Evolutionary conservation across 108 stramenopile species (phyloP).

Genomic region (Fragilaria radians): DNA sequence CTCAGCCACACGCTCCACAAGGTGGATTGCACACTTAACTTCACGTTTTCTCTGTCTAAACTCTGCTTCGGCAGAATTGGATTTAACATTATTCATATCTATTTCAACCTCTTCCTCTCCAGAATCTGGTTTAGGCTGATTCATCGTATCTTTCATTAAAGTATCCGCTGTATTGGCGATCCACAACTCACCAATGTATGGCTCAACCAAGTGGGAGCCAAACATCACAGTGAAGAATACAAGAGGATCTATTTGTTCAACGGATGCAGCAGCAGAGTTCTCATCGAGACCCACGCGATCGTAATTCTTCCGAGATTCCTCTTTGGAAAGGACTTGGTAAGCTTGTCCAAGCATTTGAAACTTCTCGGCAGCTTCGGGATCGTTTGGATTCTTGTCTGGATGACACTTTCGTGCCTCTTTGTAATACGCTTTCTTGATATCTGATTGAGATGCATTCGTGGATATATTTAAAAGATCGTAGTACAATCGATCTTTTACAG

Average conservation of each 20-base stretch:
- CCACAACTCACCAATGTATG: conserved; percentile 79
- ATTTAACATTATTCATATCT: conserved; percentile 16
- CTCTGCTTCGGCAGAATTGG: conserved; percentile 24
- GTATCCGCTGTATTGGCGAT: conserved; percentile 78
- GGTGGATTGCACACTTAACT: conserved; percentile 62
- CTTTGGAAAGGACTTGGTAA: conserved; percentile 80
- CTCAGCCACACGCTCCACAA: conserved; percentile 41
- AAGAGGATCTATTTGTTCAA: conserved; percentile 62
- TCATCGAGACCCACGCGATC: conserved; percentile 76
- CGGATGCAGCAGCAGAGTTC: conserved; percentile 30
- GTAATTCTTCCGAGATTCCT: conserved; percentile 65
- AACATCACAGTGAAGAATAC: conserved; percentile 87
- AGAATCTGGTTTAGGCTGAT: conserved; percentile 1
- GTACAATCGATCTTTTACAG: conserved; percentile 76
- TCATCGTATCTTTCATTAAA: conserved; percentile 48
- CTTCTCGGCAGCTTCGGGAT: conserved; percentile 74
- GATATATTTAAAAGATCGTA: conserved; percentile 80
- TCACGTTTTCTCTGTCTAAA: conserved; percentile 64
- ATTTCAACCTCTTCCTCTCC: conserved; percentile 18
- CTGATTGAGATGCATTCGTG: conserved; percentile 59
- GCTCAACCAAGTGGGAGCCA: conserved; percentile 72
- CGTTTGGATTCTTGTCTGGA: conserved; percentile 83
- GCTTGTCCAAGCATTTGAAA: conserved; percentile 87
- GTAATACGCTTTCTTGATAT: conserved; percentile 91
- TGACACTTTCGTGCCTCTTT: conserved; percentile 77